Conservation (phyloP, 1,284 basidiomycete species). For the Pseudozyma sp. region DNA sequence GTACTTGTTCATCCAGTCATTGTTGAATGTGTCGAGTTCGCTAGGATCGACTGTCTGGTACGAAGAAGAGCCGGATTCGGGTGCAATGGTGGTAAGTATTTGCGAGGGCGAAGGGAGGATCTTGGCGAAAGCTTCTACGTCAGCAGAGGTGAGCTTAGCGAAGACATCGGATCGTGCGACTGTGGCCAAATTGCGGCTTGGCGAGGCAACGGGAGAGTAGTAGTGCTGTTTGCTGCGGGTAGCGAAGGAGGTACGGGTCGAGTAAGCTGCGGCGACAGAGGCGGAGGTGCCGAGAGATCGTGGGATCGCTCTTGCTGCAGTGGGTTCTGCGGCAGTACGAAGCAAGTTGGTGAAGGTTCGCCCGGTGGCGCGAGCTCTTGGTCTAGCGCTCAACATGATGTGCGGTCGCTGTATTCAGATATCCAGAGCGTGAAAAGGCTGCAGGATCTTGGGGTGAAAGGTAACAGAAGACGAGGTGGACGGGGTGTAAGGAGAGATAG, state of each 20-base stretch:
- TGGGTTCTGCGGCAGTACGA: slow-evolving; percentile 14
- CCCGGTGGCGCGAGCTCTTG: slow-evolving; percentile 27
- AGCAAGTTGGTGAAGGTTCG: slow-evolving; percentile 23
- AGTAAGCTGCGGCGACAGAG: slow-evolving; percentile 15
- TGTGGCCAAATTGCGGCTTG: slow-evolving; percentile 62
- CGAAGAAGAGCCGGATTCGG: slow-evolving; percentile 50
- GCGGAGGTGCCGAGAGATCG: slow-evolving; percentile 29
- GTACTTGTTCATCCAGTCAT: slow-evolving; percentile 99
- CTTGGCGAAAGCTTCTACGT: slow-evolving; percentile 71
- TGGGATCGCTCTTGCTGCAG: slow-evolving; percentile 21
- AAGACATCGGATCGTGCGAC: slow-evolving; percentile 74
- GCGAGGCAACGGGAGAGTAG: background rate
- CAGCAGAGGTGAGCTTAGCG: slow-evolving; percentile 71
- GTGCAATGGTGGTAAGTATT: slow-evolving; percentile 71
- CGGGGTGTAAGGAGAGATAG: background rate
- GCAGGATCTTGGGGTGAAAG: background rate
- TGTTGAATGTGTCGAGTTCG: slow-evolving; percentile 85
- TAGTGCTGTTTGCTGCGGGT: background rate
- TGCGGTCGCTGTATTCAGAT: background rate
- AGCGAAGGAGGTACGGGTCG: slow-evolving; percentile 10
- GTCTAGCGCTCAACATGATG: slow-evolving; percentile 20
- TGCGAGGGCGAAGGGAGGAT: slow-evolving; percentile 71
- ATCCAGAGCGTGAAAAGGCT: background rate
- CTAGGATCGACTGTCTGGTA: slow-evolving; percentile 69
- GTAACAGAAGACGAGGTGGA: background rate